Conservation (phyloP, 176 grass and related monocot genomes). For the Sorghum bicolor region DNA sequence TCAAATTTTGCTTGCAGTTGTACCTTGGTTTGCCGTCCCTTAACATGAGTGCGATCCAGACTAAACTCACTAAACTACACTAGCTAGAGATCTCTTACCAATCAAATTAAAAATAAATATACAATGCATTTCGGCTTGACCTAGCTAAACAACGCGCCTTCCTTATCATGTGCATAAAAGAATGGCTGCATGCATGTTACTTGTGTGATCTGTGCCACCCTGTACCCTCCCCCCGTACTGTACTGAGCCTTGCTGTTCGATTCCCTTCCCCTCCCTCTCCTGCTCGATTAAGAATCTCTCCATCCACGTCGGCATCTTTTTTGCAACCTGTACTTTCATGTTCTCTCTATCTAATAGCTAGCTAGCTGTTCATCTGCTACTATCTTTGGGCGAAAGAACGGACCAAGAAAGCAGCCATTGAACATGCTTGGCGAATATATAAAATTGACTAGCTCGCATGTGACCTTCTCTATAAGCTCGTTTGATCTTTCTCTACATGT, state of each 20-base stretch:
- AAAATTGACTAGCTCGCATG: not conserved
- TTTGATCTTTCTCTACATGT: constrained; percentile 29
- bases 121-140: constrained; percentile 21
- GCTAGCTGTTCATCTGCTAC: not conserved
- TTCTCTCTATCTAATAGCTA: not conserved
- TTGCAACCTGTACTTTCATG: not conserved
- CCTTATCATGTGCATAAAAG: constrained; percentile 21
- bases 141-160: not conserved
- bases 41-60: not conserved
- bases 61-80: not conserved
- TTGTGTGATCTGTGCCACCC: constrained; percentile 40
- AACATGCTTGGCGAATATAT: not conserved
- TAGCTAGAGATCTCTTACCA: not conserved
- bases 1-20: not conserved
- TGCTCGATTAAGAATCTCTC: constrained; percentile 38
- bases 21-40: not conserved
- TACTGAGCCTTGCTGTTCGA: constrained; percentile 30
- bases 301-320: not conserved
- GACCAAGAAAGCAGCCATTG: not conserved
- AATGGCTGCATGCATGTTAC: constrained; percentile 44
- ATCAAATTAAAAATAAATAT: not conserved
- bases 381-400: not conserved
- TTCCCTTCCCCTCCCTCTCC: constrained; percentile 13
- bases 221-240: constrained; percentile 35
- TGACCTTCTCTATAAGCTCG: constrained; percentile 35